A percentile compares a stretch with the other conserved stretches of the same genome.
phyloP scores from a whole-genome alignment of 179 eudicot genomes.

The Silene vulgaris region DNA sequence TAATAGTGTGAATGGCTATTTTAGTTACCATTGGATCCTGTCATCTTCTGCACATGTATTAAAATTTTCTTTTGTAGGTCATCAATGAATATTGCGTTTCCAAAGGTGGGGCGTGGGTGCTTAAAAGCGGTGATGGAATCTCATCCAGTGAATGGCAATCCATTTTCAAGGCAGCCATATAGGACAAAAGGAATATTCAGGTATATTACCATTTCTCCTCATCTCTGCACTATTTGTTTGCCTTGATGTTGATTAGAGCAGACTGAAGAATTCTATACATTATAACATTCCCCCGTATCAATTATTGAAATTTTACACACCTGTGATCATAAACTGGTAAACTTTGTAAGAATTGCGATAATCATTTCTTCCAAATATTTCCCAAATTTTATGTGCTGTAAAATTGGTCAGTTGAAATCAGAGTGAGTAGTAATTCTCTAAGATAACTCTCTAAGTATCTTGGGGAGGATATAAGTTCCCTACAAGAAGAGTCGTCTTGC shows the following conservation, averaged over 20 bases:
- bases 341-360: background rate
- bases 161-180: background rate
- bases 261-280: background rate
- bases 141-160: constrained; percentile 21
- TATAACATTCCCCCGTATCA: background rate
- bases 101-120: constrained; percentile 60
- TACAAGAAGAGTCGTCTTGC: no score
- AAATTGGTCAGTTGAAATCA: background rate
- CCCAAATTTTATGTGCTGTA: background rate
- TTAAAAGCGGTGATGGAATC: constrained; percentile 56
- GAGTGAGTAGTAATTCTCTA: background rate
- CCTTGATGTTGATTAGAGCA: background rate
- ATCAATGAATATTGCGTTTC: constrained; percentile 56
- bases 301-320: background rate
- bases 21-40: background rate
- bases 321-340: background rate
- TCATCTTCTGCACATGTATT: background rate
- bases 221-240: background rate
- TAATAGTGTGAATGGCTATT: background rate
- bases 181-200: constrained; percentile 18
- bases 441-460: no score
- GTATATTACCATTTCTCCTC: constrained; percentile 4
- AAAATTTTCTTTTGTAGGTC: constrained; percentile 43
- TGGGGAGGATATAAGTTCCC: no score
- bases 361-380: background rate